Evolutionary conservation across 2,329 filamentous ascomycete species (phyloP).

Genomic region (Cercospora berteroae): DNA sequence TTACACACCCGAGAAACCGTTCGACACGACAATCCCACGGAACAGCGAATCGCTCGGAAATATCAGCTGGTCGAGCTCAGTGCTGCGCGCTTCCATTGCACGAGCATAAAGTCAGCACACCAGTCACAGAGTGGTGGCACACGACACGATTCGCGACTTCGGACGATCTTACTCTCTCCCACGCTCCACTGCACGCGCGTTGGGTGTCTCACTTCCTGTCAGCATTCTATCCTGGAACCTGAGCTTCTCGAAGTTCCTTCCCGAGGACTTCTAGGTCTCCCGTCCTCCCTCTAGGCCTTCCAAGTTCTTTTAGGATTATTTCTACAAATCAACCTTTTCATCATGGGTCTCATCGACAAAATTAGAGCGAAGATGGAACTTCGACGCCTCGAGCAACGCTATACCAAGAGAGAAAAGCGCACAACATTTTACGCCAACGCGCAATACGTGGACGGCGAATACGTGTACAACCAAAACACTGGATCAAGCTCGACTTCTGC

Average conservation of each 20-base stretch:
- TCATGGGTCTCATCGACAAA: conserved; percentile 69
- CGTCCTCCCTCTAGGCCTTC: background rate
- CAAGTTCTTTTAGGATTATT: background rate
- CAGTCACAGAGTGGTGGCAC: background rate
- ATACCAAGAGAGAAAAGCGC: conserved; percentile 86
- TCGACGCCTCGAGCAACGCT: conserved; percentile 91
- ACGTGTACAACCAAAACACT: conserved; percentile 62
- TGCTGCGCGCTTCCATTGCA: background rate
- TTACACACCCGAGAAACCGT: background rate
- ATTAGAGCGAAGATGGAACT: conserved; percentile 81
- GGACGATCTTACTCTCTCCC: conserved; percentile 1
- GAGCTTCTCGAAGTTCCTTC: background rate
- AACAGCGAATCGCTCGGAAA: background rate
- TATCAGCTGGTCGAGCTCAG: background rate
- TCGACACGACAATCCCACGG: background rate
- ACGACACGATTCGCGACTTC: conserved; percentile 5
- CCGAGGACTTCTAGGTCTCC: background rate
- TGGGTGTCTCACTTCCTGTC: background rate
- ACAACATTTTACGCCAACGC: conserved; percentile 86
- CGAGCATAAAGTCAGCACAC: background rate
- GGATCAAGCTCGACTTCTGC: conserved; percentile 23
- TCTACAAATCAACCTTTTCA: conserved; percentile 6
- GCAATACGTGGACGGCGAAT: conserved; percentile 92
- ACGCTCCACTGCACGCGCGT: conserved; percentile 11
- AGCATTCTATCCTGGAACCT: background rate